A percentile compares a stretch with the other conserved stretches of the same genome.
Evolutionary conservation across 2,329 filamentous ascomycete genomes (phyloP).

Genomic region (Arthrinium puccinioides): DNA sequence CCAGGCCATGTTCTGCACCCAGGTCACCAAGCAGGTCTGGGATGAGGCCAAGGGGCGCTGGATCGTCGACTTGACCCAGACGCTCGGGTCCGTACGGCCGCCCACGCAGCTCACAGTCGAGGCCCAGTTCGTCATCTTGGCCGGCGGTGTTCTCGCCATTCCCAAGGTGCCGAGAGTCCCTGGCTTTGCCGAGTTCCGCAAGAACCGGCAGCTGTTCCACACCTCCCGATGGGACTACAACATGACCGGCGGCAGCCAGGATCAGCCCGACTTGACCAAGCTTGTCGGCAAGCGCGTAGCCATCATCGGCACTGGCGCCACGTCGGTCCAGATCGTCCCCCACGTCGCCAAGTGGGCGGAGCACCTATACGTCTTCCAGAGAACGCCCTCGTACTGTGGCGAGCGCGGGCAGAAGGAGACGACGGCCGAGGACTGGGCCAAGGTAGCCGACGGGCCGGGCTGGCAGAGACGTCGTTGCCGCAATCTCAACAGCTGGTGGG

Average conservation of each 20-base stretch:
- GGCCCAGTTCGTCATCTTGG: neutral
- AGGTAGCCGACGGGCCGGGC: slow-evolving; percentile 18
- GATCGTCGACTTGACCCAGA: neutral
- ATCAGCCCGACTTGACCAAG: slow-evolving; percentile 32
- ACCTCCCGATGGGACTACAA: slow-evolving; percentile 38
- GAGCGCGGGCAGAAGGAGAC: slow-evolving; percentile 15
- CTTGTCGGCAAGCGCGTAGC: slow-evolving; percentile 35
- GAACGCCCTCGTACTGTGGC: slow-evolving; percentile 38
- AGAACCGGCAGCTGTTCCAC: slow-evolving; percentile 27
- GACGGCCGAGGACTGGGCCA: slow-evolving; percentile 32
- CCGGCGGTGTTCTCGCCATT: neutral
- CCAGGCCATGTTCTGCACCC: neutral
- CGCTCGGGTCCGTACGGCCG: no score
- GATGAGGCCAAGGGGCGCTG: neutral
- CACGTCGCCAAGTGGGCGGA: slow-evolving; percentile 37
- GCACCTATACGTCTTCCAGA: slow-evolving; percentile 47
- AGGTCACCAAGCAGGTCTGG: neutral
- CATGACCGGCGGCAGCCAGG: slow-evolving; percentile 30
- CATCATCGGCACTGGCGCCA: slow-evolving; percentile 43
- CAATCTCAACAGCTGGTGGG: slow-evolving; percentile 35
- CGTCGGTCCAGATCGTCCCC: slow-evolving; percentile 37
- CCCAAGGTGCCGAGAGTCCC: slow-evolving; percentile 33
- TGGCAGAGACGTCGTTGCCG: slow-evolving; percentile 5
- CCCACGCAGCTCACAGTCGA: neutral
- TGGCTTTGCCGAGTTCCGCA: slow-evolving; percentile 20